Base-by-base conservation (phyloP, 2,329 filamentous ascomycete species). In the Exophiala viscosa region DNA sequence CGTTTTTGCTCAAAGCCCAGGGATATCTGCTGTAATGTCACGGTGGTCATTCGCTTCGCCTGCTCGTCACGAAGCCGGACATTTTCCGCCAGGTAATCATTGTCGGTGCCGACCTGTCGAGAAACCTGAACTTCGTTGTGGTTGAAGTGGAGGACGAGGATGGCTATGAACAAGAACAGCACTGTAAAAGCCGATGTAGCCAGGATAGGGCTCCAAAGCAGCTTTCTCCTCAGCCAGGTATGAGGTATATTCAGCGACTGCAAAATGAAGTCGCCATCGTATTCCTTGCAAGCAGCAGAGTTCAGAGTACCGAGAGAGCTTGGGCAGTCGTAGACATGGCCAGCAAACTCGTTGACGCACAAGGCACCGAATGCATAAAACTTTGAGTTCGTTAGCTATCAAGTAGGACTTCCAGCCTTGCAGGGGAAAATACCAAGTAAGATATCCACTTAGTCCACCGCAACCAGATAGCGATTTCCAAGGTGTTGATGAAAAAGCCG, bases 11-110 rank as follows among this genome's bases (percentile, higher is more conserved):
- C 7, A 90, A 69, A 0, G 86, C 89, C 28, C 82, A 76, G 0
- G 5, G 39, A 41, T 23, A 90, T 75, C 0, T 90, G 77, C 60
- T 90, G 86, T 61, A 82, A 88, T 0, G 87, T 87, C 63, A 84
- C 88, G 1, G 86, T 88, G 0, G 86, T 85, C 86, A 60, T 88
- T 84, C 56, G 90, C 85, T 1, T 90, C 86, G 8, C 89, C 78
- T 10, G 70, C 74, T 31, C 70, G 72, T 20, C 85, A 78, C 57
- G n/a, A 18, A 41, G 39, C 14, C 17, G 8, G 18, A 8, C 39
- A 6, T 17, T 17, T 41, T 41, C 39, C 39, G 14, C 39, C 15
- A 23, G 39, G 18, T 41, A 23, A 41, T 41, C 18, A 3, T 41
- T 17, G 18, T 41, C 39, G 9, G 14, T 41, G 15, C 14, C 39